Base-by-base conservation (phyloP, 2,329 filamentous ascomycete genomes). In the Hirsutella thompsonii region DNA sequence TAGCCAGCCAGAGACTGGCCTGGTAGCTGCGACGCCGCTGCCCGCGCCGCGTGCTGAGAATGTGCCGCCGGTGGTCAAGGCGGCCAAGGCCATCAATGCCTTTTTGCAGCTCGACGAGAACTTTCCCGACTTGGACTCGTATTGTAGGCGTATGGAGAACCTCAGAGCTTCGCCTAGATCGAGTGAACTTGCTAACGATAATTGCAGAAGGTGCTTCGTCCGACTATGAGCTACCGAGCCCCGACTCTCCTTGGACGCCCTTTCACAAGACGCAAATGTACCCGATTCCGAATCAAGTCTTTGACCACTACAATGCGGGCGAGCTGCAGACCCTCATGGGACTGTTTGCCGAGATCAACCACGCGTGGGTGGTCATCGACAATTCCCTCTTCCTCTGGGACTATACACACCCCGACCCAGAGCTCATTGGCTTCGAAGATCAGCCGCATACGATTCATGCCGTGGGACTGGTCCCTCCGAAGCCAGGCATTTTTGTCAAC, bases 331-430 rank as follows among this genome's bases (percentile, higher is more conserved):
- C 89, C n/a, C 76, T 79, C 54, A 94, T 98, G 83, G 93, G 93
- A 9, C 69, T 98, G 28, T 96, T 98, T 60, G 85, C 92, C 16
- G 85, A 93, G 61, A 74, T 98, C 54, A 89, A 90, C 54, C 88
- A 96, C 61, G 92, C 90, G 23, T 98, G 89, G 84, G 84, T 94
- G 42, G 79, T 85, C 20, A 92, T 98, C 57, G 92, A 98, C 65
- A 95, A 94, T 64, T 85, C 86, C 46, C 70, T 98, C 36, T 98
- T 95, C 58, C 71, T 98, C 14, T 98, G 93, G 93, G 90, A 98
- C 62, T 98, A 95, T 60, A 94, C 88, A 6, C 76, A 87, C 57
- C 79, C 85, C n/a, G 86, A 90, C 50, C 87, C 90, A 5, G 85
- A 94, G 57, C 70, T 95, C 34, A 83, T 94, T 49, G 90, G 90